Evolutionary conservation across 208 protist species (phyloP).

Genomic region (Crithidia mellificae): DNA sequence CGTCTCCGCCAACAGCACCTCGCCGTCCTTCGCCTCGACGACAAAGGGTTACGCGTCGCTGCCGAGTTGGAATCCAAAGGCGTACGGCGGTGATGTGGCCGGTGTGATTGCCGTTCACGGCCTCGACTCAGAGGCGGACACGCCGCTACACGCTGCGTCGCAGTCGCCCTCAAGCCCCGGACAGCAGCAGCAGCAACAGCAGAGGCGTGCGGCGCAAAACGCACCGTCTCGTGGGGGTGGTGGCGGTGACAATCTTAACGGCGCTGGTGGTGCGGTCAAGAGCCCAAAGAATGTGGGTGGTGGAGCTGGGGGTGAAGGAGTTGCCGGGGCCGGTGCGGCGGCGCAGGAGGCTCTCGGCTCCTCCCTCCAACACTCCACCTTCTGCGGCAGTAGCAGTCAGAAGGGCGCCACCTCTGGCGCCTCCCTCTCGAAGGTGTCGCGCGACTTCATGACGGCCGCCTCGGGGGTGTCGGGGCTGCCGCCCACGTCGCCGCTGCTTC

Average conservation of each 20-base stretch:
- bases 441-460: slow-evolving; percentile 5
- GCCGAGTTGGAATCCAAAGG: slow-evolving; percentile 33
- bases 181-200: not conserved
- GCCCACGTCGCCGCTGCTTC: not conserved
- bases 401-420: not conserved
- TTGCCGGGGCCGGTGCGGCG: not conserved
- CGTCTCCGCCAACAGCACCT: not conserved
- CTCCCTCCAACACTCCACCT: slow-evolving; percentile 3
- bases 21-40: not conserved
- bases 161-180: not conserved
- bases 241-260: no score
- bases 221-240: not conserved
- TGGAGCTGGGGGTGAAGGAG: no score
- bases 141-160: not conserved
- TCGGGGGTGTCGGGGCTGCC: not conserved
- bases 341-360: not conserved
- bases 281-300: not conserved
- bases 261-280: not conserved
- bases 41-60: slow-evolving; percentile 19
- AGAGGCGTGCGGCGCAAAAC: not conserved
- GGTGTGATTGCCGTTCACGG: slow-evolving; percentile 26
- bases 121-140: slow-evolving; percentile 19
- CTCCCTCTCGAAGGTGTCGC: not conserved
- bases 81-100: slow-evolving; percentile 27
- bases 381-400: slow-evolving; percentile 3